Conservation (phyloP, 2,329 filamentous ascomycete genomes). For the Curvularia spicifera region DNA sequence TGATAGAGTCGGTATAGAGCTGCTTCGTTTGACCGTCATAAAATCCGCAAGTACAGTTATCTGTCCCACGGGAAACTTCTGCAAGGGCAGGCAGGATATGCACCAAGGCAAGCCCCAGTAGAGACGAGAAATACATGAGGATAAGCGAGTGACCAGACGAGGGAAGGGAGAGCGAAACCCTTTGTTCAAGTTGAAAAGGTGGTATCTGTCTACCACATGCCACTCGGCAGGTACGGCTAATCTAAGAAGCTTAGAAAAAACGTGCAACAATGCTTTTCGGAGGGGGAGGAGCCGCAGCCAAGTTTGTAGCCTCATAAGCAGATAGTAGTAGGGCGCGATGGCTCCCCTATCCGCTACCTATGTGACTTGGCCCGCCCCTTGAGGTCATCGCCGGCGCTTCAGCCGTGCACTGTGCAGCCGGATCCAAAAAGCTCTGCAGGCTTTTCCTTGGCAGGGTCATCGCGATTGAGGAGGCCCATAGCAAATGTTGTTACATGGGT, state of each 20-base stretch:
- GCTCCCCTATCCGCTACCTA: slow-evolving; percentile 16
- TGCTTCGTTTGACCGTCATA: slow-evolving; percentile 49
- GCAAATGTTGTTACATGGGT: slow-evolving; percentile 16
- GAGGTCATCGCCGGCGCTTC: slow-evolving; percentile 17
- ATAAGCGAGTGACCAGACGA: slow-evolving; percentile 20
- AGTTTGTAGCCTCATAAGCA: slow-evolving; percentile 1
- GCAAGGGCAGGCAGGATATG: slow-evolving; percentile 24
- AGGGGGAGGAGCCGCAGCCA: slow-evolving; percentile 16
- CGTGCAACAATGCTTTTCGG: slow-evolving; percentile 12
- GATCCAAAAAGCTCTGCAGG: slow-evolving; percentile 14
- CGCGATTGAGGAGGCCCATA: neutral
- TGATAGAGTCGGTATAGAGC: slow-evolving; percentile 57
- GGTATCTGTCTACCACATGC: slow-evolving; percentile 12
- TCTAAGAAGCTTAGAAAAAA: slow-evolving; percentile 8
- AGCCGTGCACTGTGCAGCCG: slow-evolving; percentile 12
- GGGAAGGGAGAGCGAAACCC: slow-evolving; percentile 7
- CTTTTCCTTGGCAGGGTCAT: slow-evolving; percentile 15
- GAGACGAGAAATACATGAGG: slow-evolving; percentile 20
- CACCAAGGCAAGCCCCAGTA: slow-evolving; percentile 24
- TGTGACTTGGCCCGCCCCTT: slow-evolving; percentile 7
- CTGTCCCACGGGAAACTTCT: slow-evolving; percentile 25
- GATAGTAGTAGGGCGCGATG: slow-evolving; percentile 2
- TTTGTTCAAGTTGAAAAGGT: slow-evolving; percentile 6
- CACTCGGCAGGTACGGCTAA: slow-evolving; percentile 5
- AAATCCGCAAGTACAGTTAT: slow-evolving; percentile 56